These are phyloP conservation scores for Botrytis pseudocinerea DNA, from an alignment of 2,329 filamentous ascomycete genomes.

Conservation along the genomic window DNA sequence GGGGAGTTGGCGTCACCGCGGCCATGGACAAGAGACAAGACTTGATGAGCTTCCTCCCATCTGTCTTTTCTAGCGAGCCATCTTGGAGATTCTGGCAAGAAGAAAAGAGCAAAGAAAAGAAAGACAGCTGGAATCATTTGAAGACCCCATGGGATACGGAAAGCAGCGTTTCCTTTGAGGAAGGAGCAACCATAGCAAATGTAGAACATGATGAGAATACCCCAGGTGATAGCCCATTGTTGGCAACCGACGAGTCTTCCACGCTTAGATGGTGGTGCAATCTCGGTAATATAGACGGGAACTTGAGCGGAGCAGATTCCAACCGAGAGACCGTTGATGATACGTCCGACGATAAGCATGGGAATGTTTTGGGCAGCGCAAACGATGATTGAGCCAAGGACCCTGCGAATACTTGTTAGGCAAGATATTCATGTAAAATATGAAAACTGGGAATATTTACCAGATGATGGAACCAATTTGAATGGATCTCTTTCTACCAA, in stretches of 20 bases:
- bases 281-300: slow-evolving; percentile 67
- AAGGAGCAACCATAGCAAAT: slow-evolving; percentile 56
- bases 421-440: not conserved
- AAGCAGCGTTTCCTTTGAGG: slow-evolving; percentile 47
- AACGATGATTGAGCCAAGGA: slow-evolving; percentile 61
- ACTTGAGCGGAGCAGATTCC: slow-evolving; percentile 64
- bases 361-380: slow-evolving; percentile 56
- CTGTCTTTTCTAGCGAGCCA: slow-evolving; percentile 64
- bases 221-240: slow-evolving; percentile 62
- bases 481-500: slow-evolving; percentile 53
- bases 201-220: slow-evolving; percentile 70
- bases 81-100: slow-evolving; percentile 62
- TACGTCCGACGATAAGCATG: slow-evolving; percentile 54
- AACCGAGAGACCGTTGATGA: slow-evolving; percentile 65
- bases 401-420: slow-evolving; percentile 46
- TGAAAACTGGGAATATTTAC: slow-evolving; percentile 33
- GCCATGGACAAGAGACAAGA: slow-evolving; percentile 53
- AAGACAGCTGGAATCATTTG: slow-evolving; percentile 62
- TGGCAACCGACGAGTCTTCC: slow-evolving; percentile 70
- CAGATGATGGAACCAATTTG: slow-evolving; percentile 50
- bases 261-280: slow-evolving; percentile 58
- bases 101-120: slow-evolving; percentile 58
- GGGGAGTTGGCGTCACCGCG: slow-evolving; percentile 63
- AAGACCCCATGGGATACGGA: slow-evolving; percentile 64
- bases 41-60: slow-evolving; percentile 57